Percentiles rank a stretch among this genome's conserved stretches.
Conservation (phyloP, 2,329 filamentous ascomycete genomes). For the Dissoconium aciculare region DNA sequence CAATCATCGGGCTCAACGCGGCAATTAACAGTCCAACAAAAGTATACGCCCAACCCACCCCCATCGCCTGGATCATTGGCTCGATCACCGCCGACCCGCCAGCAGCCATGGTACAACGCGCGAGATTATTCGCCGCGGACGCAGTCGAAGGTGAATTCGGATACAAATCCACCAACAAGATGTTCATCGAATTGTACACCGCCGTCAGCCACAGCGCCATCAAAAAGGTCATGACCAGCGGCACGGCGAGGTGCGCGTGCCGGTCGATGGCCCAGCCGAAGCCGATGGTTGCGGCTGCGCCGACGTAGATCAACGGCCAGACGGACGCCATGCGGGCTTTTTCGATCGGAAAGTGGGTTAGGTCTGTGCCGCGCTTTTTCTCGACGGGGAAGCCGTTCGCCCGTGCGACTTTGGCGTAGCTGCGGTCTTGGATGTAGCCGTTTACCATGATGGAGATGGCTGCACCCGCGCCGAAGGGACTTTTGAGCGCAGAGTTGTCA, state of each 20-base stretch:
- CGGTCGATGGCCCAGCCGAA: constrained; percentile 30
- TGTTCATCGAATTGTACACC: constrained; percentile 37
- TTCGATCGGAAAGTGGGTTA: constrained; percentile 38
- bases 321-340: constrained; percentile 27
- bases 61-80: constrained; percentile 28
- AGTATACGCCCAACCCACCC: background rate
- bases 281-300: constrained; percentile 20
- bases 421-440: constrained; percentile 52
- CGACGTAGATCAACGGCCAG: constrained; percentile 21
- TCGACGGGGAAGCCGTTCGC: constrained; percentile 47
- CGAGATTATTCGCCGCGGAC: constrained; percentile 25
- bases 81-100: constrained; percentile 26
- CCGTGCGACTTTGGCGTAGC: constrained; percentile 53
- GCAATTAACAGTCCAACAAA: constrained; percentile 11
- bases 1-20: constrained; percentile 1
- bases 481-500: too few relatives aligned
- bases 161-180: constrained; percentile 30
- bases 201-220: constrained; percentile 43
- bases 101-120: constrained; percentile 25
- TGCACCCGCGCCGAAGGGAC: constrained; percentile 25
- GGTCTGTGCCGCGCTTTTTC: constrained; percentile 39
- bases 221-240: constrained; percentile 35
- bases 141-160: constrained; percentile 27
- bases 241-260: constrained; percentile 25
- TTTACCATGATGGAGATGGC: constrained; percentile 23